phyloP scores from a whole-genome alignment of 345 rosid genomes.

The Mangifera indica region DNA sequence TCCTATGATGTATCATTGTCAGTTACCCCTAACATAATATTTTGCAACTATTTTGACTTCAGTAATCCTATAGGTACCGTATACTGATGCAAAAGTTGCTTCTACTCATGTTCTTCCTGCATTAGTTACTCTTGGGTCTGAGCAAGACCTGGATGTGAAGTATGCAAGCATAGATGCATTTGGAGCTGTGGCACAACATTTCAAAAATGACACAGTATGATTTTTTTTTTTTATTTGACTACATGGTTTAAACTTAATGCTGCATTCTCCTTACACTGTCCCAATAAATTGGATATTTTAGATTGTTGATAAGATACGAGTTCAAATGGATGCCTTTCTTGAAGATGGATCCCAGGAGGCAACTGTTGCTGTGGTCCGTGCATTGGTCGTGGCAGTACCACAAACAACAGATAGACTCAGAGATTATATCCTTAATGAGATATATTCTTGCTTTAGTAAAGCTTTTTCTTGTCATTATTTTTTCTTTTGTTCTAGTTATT shows the following conservation, averaged over 20 bases:
- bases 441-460: background rate
- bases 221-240: slow-evolving; percentile 1
- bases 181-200: slow-evolving; percentile 95
- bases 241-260: background rate
- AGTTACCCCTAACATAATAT: background rate
- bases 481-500: background rate
- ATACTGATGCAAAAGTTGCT: slow-evolving; percentile 75
- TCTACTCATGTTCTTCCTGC: slow-evolving; percentile 87
- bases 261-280: slow-evolving; percentile 1
- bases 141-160: slow-evolving; percentile 83
- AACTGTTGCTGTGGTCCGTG: slow-evolving; percentile 83
- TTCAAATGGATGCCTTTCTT: slow-evolving; percentile 99
- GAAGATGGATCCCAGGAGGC: slow-evolving; percentile 99
- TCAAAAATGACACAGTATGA: slow-evolving; percentile 81
- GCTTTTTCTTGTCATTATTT: slow-evolving; percentile 1
- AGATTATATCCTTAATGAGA: slow-evolving; percentile 68
- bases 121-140: slow-evolving; percentile 93
- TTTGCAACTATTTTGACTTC: slow-evolving; percentile 15
- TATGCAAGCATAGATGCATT: slow-evolving; percentile 96
- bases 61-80: slow-evolving; percentile 58
- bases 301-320: slow-evolving; percentile 96
- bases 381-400: slow-evolving; percentile 80
- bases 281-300: slow-evolving; percentile 36
- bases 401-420: slow-evolving; percentile 87
- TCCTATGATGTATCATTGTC: slow-evolving; percentile 21